Evolutionary conservation across 768 basidiomycete genomes (phyloP), one percentile per base, ranked within the genome.

Genomic region (Dacryopinax spathularia): DNA sequence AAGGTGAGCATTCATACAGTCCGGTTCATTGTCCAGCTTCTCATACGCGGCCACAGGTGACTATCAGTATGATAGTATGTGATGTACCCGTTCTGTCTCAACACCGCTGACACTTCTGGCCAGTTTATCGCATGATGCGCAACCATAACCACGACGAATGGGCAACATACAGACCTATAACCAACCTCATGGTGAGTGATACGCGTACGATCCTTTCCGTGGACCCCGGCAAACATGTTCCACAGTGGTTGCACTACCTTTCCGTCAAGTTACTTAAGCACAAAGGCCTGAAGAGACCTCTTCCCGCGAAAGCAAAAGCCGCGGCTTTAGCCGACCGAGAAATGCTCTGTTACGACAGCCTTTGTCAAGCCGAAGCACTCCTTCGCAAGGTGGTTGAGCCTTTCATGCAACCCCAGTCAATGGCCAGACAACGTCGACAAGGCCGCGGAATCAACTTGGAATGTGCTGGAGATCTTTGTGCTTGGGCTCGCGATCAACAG

Each of bases 181-280:
- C 91, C 10, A 98, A 97, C 71, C 84, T 96, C 35, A 84, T 98
- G 83, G 95, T 94, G 70, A 70, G 83, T 69, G 25, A 29, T 3
- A 56, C 10, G 31, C 25, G 5, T 12, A n/a, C 29, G 6, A 7
- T n/a, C 6, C 33, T 16, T 36, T 43, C 34, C 10, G 16, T 27
- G 13, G 6, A 27, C n/a, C 12, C 36, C 22, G 37, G 29, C 37
- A 4, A 39, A 0, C 39, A 3, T 22, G 27, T 60, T 37, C 36
- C 64, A n/a, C 68, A 94, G 93, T 96, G 93, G 93, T 75, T 95
- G 20, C 89, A 93, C 69, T 93, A 94, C 73, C 77, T 96, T 62
- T 72, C 77, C n/a, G 73, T 74, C 61, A 91, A 92, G 74, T 79
- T 94, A 27, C 75, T 94, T 1, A 75, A 82, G 27, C 78, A 78